Evolutionary conservation across 139 green algal species (phyloP).

Genomic region (Choricystis sp.): DNA sequence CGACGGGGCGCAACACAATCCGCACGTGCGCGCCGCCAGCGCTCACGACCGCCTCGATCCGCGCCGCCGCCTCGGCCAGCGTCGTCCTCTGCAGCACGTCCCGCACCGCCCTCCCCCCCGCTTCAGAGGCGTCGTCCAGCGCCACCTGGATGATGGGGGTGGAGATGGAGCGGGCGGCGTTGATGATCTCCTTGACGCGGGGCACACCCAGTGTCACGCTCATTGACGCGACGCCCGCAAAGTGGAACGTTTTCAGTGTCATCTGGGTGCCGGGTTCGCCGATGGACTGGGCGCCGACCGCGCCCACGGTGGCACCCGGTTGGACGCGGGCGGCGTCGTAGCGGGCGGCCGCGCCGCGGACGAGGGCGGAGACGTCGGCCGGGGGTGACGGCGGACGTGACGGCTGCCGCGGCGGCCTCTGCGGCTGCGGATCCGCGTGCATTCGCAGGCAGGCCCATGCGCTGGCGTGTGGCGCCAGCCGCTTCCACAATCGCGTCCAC

Average conservation of each 20-base stretch:
- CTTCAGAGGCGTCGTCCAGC: background rate
- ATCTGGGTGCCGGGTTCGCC: slow-evolving; percentile 96
- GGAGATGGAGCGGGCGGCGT: slow-evolving; percentile 82
- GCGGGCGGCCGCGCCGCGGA: slow-evolving; percentile 13
- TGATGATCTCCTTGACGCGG: slow-evolving; percentile 99
- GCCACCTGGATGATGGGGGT: slow-evolving; percentile 87
- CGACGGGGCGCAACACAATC: too few species aligned
- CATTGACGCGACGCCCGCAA: slow-evolving; percentile 94
- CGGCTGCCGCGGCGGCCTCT: background rate
- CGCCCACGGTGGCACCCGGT: slow-evolving; percentile 75
- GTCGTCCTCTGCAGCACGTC: slow-evolving; percentile 68
- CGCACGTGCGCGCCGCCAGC: slow-evolving; percentile 4
- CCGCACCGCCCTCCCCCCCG: background rate
- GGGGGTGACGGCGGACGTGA: too few species aligned
- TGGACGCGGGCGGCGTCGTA: slow-evolving; percentile 80
- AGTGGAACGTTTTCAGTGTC: slow-evolving; percentile 99
- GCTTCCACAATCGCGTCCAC: too few species aligned
- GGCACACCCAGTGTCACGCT: slow-evolving; percentile 94
- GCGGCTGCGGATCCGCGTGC: background rate
- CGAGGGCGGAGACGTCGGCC: background rate
- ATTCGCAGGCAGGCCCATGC: too few species aligned
- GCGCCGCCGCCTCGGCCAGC: slow-evolving; percentile 58
- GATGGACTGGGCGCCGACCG: slow-evolving; percentile 85
- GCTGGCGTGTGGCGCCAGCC: too few species aligned
- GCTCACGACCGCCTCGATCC: slow-evolving; percentile 24